Conservation (phyloP, 768 basidiomycete species). For the Coprinellus micaceus region DNA sequence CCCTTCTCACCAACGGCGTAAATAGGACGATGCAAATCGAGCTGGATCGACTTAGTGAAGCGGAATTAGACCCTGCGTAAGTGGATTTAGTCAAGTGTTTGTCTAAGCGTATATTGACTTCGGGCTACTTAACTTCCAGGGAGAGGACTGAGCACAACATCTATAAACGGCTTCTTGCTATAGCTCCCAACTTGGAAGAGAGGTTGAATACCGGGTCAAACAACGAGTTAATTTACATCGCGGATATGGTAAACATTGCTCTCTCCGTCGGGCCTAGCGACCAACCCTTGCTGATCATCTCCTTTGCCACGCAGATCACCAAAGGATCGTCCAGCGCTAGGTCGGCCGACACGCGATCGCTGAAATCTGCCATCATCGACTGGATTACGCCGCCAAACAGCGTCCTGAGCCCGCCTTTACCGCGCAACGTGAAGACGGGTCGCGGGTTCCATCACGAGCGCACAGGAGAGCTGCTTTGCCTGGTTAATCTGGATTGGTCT, state of each 20-base stretch:
- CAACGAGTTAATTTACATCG: conserved; percentile 13
- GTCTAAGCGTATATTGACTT: not conserved
- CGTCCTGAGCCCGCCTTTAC: conserved; percentile 8
- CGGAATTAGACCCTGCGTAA: too few relatives aligned
- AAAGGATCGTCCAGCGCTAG: conserved; percentile 12
- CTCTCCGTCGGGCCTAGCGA: not conserved
- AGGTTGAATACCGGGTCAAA: conserved; percentile 10
- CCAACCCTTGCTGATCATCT: not conserved
- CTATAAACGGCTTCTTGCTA: conserved; percentile 12
- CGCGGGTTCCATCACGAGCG: conserved; percentile 11
- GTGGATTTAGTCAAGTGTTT: not conserved
- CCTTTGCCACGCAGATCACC: conserved; percentile 9
- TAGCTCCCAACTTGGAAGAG: conserved; percentile 15
- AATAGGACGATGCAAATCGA: conserved; percentile 6
- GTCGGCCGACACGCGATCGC: conserved; percentile 8
- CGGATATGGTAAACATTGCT: conserved; percentile 17
- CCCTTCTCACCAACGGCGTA: conserved; percentile 16
- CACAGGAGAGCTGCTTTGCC: conserved; percentile 1
- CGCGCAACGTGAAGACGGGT: conserved; percentile 12
- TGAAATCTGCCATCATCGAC: conserved; percentile 9
- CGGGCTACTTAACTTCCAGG: conserved; percentile 4
- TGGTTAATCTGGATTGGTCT: not conserved
- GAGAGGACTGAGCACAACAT: conserved; percentile 14
- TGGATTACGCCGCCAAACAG: conserved; percentile 16
- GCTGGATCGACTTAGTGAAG: conserved; percentile 3